These are phyloP conservation scores for Suillus occidentalis DNA, from an alignment of 768 basidiomycete genomes.

Conservation along the genomic window DNA sequence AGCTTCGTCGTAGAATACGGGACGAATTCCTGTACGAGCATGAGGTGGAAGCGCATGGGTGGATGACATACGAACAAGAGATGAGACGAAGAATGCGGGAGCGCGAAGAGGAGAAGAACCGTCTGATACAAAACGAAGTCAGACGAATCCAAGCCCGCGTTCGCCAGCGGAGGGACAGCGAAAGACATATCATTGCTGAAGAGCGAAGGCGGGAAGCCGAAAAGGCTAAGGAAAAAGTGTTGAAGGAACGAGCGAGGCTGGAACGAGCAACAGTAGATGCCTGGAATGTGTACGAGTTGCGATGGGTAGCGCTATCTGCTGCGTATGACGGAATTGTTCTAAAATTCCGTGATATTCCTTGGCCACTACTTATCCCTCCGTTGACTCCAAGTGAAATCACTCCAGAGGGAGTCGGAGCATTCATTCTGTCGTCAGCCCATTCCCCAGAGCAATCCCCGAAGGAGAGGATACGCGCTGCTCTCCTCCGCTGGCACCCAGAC, in stretches of 20 bases:
- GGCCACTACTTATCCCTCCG: constrained; percentile 59
- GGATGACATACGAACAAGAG: constrained; percentile 53
- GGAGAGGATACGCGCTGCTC: constrained; percentile 64
- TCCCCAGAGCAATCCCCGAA: constrained; percentile 57
- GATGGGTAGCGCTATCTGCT: constrained; percentile 54
- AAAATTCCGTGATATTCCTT: constrained; percentile 65
- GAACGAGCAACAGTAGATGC: constrained; percentile 51
- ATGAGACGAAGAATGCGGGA: constrained; percentile 44
- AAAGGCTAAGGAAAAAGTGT: constrained; percentile 42
- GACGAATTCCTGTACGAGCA: constrained; percentile 54
- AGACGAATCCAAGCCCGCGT: constrained; percentile 53
- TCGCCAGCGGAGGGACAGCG: constrained; percentile 49
- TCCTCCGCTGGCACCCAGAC: constrained; percentile 83
- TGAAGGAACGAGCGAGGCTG: constrained; percentile 39
- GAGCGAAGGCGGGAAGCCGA: constrained; percentile 41
- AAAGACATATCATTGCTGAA: constrained; percentile 47
- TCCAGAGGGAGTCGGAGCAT: constrained; percentile 51
- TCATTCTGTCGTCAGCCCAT: constrained; percentile 67
- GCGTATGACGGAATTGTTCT: constrained; percentile 43
- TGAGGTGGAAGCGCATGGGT: constrained; percentile 50
- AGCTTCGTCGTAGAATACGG: constrained; percentile 42
- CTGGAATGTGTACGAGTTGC: constrained; percentile 64
- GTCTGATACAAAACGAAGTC: constrained; percentile 54
- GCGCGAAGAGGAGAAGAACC: constrained; percentile 41
- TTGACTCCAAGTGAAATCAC: constrained; percentile 48